These are phyloP conservation scores for Aspergillus thermomutatus DNA, from an alignment of 2,329 filamentous ascomycete species.

Conservation along the genomic window DNA sequence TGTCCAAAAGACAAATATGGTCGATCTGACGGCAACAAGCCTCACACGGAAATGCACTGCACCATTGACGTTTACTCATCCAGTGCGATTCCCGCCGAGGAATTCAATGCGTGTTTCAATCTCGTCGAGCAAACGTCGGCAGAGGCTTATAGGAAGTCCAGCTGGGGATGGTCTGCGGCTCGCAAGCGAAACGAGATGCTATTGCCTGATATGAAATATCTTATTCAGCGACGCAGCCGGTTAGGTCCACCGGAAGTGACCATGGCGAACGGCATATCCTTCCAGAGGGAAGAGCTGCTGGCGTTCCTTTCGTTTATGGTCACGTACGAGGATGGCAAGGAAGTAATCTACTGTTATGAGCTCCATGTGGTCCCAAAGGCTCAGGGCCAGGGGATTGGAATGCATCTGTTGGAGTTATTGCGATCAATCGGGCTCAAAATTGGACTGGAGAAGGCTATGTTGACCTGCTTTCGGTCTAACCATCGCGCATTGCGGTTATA, in stretches of 20 bases:
- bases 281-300: slow-evolving; percentile 14
- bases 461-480: slow-evolving; percentile 59
- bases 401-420: slow-evolving; percentile 46
- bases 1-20: neutral
- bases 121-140: slow-evolving; percentile 55
- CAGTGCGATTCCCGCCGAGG: slow-evolving; percentile 33
- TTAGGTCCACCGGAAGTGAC: neutral
- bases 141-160: slow-evolving; percentile 50
- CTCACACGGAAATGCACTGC: slow-evolving; percentile 8
- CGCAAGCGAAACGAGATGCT: slow-evolving; percentile 58
- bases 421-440: slow-evolving; percentile 47
- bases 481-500: slow-evolving; percentile 48
- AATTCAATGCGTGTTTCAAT: slow-evolving; percentile 50
- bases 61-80: slow-evolving; percentile 32
- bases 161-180: slow-evolving; percentile 52
- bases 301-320: slow-evolving; percentile 56
- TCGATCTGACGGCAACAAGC: neutral
- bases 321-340: slow-evolving; percentile 52
- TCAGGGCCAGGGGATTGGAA: slow-evolving; percentile 52
- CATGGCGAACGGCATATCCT: neutral
- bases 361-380: slow-evolving; percentile 50
- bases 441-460: slow-evolving; percentile 55
- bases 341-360: slow-evolving; percentile 64
- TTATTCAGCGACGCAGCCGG: slow-evolving; percentile 43
- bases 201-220: slow-evolving; percentile 56